Conservation (phyloP, 805 yeast genomes). For the Jamesozyma spencerorum region DNA sequence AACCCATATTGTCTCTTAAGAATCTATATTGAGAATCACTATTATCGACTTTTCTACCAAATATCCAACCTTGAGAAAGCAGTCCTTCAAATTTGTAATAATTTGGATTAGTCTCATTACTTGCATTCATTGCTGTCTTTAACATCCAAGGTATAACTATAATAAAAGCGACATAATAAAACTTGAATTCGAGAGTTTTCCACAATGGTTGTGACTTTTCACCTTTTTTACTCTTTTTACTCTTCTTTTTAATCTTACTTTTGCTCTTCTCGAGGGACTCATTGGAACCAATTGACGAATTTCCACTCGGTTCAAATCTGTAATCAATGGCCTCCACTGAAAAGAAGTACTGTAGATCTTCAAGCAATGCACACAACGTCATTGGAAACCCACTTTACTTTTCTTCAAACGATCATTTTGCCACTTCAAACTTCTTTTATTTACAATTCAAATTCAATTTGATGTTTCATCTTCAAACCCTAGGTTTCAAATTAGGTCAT, state of each 20-base stretch:
- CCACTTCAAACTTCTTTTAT: too few relatives aligned
- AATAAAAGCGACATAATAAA: constrained; percentile 55
- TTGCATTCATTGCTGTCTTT: constrained; percentile 72
- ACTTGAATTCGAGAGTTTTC: constrained; percentile 64
- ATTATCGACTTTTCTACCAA: constrained; percentile 85
- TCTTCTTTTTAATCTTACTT: too few relatives aligned
- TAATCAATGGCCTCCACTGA: constrained; percentile 22
- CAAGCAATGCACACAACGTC: not conserved
- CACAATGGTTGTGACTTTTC: constrained; percentile 33
- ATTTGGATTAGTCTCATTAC: constrained; percentile 60
- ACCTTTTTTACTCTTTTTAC: not conserved
- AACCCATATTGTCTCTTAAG: constrained; percentile 69
- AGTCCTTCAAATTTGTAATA: constrained; percentile 52
- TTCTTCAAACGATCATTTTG: too few relatives aligned
- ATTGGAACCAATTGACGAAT: not conserved
- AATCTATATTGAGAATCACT: constrained; percentile 84
- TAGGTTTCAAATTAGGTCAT: too few relatives aligned
- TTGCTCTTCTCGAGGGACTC: too few relatives aligned
- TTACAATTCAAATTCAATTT: too few relatives aligned
- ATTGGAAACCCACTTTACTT: not conserved
- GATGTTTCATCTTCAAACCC: too few relatives aligned
- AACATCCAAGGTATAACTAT: constrained; percentile 76
- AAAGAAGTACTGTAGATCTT: constrained; percentile 15
- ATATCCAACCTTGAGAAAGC: constrained; percentile 77
- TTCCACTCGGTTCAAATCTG: too few relatives aligned